A percentile compares a stretch with the other conserved stretches of the same genome.
Evolutionary conservation across 192 early-diverging fungal genomes (phyloP).

Genomic region (Lobulomyces angularis): DNA sequence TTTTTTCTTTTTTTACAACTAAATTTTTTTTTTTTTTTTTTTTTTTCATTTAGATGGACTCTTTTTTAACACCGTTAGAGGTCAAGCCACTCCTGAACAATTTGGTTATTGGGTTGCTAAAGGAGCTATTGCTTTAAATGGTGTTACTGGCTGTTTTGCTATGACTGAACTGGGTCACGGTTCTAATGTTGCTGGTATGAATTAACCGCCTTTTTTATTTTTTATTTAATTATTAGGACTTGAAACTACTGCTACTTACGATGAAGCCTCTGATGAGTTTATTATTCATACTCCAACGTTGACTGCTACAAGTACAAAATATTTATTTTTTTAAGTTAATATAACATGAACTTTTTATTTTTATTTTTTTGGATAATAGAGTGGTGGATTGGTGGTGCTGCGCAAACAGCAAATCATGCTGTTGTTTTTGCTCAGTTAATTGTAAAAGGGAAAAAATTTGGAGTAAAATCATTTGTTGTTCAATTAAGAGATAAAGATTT

Average conservation of each 20-base stretch:
- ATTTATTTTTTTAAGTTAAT: too few relatives aligned
- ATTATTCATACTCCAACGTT: slow-evolving; percentile 44
- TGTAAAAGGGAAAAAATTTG: slow-evolving; percentile 68
- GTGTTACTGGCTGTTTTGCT: slow-evolving; percentile 79
- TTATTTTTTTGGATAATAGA: slow-evolving; percentile 83
- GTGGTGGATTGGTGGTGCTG: slow-evolving; percentile 96
- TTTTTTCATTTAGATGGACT: slow-evolving; percentile 32
- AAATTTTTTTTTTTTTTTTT: not conserved
- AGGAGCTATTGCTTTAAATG: slow-evolving; percentile 69
- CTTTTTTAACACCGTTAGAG: slow-evolving; percentile 75
- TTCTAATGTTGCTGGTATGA: too few relatives aligned
- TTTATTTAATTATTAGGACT: slow-evolving; percentile 36
- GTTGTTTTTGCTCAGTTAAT: slow-evolving; percentile 74
- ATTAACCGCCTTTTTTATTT: not conserved
- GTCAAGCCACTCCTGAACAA: slow-evolving; percentile 72
- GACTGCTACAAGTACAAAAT: slow-evolving; percentile 9
- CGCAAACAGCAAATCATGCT: slow-evolving; percentile 74
- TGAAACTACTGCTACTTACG: slow-evolving; percentile 85
- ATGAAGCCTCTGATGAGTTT: slow-evolving; percentile 71
- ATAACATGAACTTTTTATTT: too few relatives aligned
- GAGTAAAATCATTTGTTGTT: slow-evolving; percentile 80
- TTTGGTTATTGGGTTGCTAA: slow-evolving; percentile 72
- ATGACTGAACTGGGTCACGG: slow-evolving; percentile 86
- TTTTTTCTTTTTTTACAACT: slow-evolving; percentile 4
- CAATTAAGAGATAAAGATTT: slow-evolving; percentile 71